Evolutionary conservation across 768 basidiomycete genomes (phyloP), one percentile per base, ranked within the genome.

Genomic region (Lentinula sp.): DNA sequence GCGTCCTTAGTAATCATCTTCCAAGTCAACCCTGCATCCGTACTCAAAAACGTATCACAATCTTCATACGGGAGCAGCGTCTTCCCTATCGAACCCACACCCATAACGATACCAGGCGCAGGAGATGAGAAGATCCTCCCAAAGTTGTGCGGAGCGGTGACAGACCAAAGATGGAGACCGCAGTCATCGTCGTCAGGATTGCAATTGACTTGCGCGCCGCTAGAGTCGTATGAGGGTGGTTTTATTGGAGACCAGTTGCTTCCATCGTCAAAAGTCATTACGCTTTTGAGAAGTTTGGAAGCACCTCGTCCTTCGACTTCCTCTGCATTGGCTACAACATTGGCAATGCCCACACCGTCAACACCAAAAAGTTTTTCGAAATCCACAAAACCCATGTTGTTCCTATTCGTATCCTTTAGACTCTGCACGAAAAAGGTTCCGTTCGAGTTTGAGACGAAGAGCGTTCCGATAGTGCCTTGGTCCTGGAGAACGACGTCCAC

Each of bases 371-470:
- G 72, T 61, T 83, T 85, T 75, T 99, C 97, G 67, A 88, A 98
- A 71, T 98, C 97, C 39, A 98, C 96, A 62, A 85, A 97, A 9
- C 95, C 97, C 62, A 79, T 73, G 49, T 82, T 78, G 71, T 98
- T 96, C 52, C 97, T 79, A 71, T 98, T 98, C 4, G 97, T 98
- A 68, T 96, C 88, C 74, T 87, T 84, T 61, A 99, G 79, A 66
- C 90, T 90, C 73, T 95, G 83, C 9, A 94, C 90, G 71, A 98
- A 99, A 73, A 85, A 95, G 13, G 95, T 97, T 3, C 97, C 97
- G 66, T 98, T 95, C 41, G 91, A 93, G 73, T 98, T 97, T 74
- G 89, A 91, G 59, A 96, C 89, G 77, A 98, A 99, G 13, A 99
- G 76, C 2, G 96, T 98, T 2, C 97, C 97, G 46, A 95, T 84